phyloP scores from a whole-genome alignment of 768 basidiomycete species.

The Cantharellus anzutake region DNA sequence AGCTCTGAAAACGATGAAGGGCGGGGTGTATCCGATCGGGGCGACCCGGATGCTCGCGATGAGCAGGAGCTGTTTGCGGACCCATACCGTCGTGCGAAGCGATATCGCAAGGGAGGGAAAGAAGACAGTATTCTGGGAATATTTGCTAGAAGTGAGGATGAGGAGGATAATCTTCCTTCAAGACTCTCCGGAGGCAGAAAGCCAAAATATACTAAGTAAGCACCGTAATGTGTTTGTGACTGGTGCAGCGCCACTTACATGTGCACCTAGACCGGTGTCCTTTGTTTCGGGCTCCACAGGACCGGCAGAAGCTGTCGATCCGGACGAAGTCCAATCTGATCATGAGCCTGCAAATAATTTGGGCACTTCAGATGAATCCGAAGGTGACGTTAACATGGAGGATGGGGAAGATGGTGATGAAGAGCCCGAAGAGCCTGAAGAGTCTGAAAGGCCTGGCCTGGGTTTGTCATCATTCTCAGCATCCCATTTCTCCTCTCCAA shows the following conservation, averaged over 20 bases:
- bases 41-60: constrained; percentile 41
- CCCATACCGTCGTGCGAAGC: constrained; percentile 53
- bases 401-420: constrained; percentile 19
- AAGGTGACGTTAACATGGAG: constrained; percentile 20
- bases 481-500: background rate
- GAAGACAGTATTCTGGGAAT: constrained; percentile 63
- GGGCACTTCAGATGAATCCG: constrained; percentile 13
- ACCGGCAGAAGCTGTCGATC: constrained; percentile 26
- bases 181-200: constrained; percentile 19
- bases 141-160: constrained; percentile 45
- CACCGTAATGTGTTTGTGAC: constrained; percentile 3
- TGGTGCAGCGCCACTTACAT: constrained; percentile 1
- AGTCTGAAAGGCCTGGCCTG: constrained; percentile 14
- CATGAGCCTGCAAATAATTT: constrained; percentile 23
- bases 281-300: constrained; percentile 19
- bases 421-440: constrained; percentile 20
- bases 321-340: constrained; percentile 17
- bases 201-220: constrained; percentile 46
- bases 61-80: constrained; percentile 62
- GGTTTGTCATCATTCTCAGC: background rate
- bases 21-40: constrained; percentile 24
- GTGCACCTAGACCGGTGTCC: constrained; percentile 52
- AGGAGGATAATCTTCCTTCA: constrained; percentile 22
- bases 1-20: constrained; percentile 31
- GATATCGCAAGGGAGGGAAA: constrained; percentile 35